Conservation (phyloP, 805 yeast species). For the Lachancea cidri region DNA sequence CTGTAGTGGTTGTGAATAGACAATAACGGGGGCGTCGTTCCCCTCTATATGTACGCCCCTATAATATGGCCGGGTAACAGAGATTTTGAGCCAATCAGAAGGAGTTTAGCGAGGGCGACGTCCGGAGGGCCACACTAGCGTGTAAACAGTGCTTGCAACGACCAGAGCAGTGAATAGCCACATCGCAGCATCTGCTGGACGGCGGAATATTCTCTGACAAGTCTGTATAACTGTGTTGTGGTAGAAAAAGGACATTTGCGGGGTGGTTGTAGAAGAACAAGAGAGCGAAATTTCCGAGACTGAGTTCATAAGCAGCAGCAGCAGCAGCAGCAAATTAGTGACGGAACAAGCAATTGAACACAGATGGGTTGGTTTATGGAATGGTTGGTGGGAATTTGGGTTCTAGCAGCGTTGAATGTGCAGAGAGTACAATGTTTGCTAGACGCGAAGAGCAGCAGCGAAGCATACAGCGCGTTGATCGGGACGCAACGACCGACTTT, state of each 20-base stretch:
- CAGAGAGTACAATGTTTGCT: too few species aligned
- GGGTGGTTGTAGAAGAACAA: neutral
- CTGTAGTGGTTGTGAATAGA: neutral
- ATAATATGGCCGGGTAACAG: neutral
- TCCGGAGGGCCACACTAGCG: slow-evolving; percentile 12
- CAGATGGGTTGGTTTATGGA: neutral
- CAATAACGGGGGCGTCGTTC: neutral
- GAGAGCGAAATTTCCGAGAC: neutral
- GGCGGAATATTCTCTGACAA: slow-evolving; percentile 19
- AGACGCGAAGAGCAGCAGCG: slow-evolving; percentile 3
- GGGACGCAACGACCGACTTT: slow-evolving; percentile 7
- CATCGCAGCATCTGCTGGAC: slow-evolving; percentile 27
- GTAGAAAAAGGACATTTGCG: slow-evolving; percentile 24
- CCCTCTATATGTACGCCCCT: neutral
- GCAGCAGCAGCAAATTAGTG: too few species aligned
- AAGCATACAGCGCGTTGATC: neutral
- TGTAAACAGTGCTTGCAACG: slow-evolving; percentile 22
- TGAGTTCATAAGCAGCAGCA: neutral
- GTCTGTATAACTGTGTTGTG: slow-evolving; percentile 26
- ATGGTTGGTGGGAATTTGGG: neutral
- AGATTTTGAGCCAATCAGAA: neutral
- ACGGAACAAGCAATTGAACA: neutral
- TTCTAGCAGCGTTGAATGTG: too few species aligned
- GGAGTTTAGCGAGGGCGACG: neutral
- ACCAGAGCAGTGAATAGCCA: slow-evolving; percentile 31